Evolutionary conservation across 176 grass and related monocot species (phyloP), one percentile per base, ranked within the genome.

Genomic region (Aegilops tauschii): DNA sequence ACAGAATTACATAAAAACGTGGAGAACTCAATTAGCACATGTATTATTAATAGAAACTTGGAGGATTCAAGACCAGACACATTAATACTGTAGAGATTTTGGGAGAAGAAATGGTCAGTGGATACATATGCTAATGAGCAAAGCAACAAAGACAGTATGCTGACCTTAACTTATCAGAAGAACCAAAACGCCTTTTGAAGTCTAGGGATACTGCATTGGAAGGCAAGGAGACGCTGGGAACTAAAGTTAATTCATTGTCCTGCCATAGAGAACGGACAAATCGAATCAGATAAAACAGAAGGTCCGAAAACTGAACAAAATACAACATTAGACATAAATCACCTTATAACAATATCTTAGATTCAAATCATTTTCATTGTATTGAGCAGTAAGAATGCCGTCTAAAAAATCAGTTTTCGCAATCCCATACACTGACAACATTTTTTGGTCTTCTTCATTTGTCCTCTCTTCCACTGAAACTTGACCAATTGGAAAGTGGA

Each of bases 281-380:
- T 20, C 37, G 1, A 61, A 88, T 80, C 67, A 87, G 35, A 77
- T 73, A 86, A 67, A 81, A n/a, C 37, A 61, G 54, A 27, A 63
- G 80, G 31, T 80, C 50, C 3, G 4, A 56, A 62, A 64, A 29
- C 16, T 78, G 58, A 77, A 65, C 20, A 86, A 79, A 67, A 12
- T 13, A 67, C 27, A 88, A 62, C 2, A 84, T 77, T 69, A 69
- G 42, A 40, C 21, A 73, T 74, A 69, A 34, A 68, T 85, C 17
- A 99, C 97, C 97, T 99, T 99, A 89, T 96, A 99, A 71, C 87
- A 94, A 62, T 94, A 99, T 93, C 89, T 92, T 56, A 99, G 63
- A 88, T 90, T 94, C 50, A 98, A 56, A 90, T 99, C 80, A 77
- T 94, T 92, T 45, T 93, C 89, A 44, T 32, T 85, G 69, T 96